Evolutionary conservation across 805 yeast genomes (phyloP).

Genomic region (Ogataea populi-albae): DNA sequence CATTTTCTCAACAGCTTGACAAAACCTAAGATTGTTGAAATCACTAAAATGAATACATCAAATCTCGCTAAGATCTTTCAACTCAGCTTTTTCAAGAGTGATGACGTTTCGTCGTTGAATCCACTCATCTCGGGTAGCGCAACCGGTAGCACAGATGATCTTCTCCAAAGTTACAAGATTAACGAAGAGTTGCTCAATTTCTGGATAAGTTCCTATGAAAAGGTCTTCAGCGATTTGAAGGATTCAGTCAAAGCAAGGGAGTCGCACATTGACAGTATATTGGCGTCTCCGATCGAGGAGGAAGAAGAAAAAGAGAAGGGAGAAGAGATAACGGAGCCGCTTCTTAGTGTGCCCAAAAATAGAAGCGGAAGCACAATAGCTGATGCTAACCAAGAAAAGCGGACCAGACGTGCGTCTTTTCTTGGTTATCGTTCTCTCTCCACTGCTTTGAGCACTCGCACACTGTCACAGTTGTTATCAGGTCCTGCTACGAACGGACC

Average conservation of each 20-base stretch:
- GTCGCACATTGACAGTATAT: constrained; percentile 10
- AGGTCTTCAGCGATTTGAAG: constrained; percentile 13
- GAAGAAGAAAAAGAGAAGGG: too few relatives aligned
- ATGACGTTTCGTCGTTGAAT: constrained; percentile 24
- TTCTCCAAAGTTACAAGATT: constrained; percentile 26
- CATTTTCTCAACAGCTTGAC: constrained; percentile 26
- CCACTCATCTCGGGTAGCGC: constrained; percentile 15
- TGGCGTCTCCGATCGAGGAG: constrained; percentile 18
- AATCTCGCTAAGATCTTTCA: constrained; percentile 40
- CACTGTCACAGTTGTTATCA: constrained; percentile 12
- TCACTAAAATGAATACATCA: constrained; percentile 36
- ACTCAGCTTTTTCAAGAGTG: constrained; percentile 34
- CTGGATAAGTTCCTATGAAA: constrained; percentile 27
- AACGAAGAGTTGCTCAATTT: constrained; percentile 27
- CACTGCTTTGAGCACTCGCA: constrained; percentile 20
- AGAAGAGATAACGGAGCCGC: too few relatives aligned
- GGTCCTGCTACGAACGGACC: constrained; percentile 5
- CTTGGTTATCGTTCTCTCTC: constrained; percentile 30
- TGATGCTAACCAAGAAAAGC: constrained; percentile 15
- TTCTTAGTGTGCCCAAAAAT: constrained; percentile 10
- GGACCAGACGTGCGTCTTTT: constrained; percentile 24
- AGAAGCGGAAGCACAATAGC: constrained; percentile 14
- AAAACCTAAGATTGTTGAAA: constrained; percentile 20
- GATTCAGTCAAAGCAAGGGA: constrained; percentile 6
- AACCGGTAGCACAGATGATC: constrained; percentile 25